phyloP scores from a whole-genome alignment of 192 early-diverging fungal species.

The Dimargaris xerosporica region DNA sequence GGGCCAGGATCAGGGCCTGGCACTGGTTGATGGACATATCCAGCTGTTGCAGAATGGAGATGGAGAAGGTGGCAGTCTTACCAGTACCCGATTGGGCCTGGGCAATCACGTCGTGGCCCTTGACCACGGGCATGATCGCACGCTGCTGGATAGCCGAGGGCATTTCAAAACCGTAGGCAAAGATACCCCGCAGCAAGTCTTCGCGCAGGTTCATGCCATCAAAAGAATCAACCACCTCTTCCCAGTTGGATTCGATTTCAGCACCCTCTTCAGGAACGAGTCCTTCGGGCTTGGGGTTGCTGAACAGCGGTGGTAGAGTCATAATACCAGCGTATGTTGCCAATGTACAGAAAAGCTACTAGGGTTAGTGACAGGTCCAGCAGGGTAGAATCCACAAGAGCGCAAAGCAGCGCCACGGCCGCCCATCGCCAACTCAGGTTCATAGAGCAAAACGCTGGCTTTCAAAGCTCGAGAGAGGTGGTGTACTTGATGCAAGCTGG shows the following conservation, averaged over 20 bases:
- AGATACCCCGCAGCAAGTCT: constrained; percentile 92
- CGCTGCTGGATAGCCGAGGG: constrained; percentile 95
- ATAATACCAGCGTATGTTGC: neutral
- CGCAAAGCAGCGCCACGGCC: neutral
- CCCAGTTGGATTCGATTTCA: constrained; percentile 74
- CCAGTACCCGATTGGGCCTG: constrained; percentile 77
- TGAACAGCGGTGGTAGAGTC: neutral
- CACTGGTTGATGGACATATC: neutral
- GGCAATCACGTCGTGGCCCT: constrained; percentile 65
- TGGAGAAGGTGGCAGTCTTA: constrained; percentile 61
- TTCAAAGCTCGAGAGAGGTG: too few species aligned
- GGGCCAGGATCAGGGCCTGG: constrained; percentile 36
- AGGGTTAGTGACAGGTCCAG: neutral
- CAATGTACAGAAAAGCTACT: neutral
- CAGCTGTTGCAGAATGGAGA: constrained; percentile 32
- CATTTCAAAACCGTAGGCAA: constrained; percentile 95
- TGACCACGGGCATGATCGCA: constrained; percentile 90
- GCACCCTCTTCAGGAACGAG: neutral
- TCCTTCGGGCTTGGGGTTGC: neutral
- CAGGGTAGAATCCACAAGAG: neutral
- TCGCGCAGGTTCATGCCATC: constrained; percentile 87
- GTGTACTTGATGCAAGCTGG: neutral
- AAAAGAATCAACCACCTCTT: constrained; percentile 87
- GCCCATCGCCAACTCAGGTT: too few species aligned
- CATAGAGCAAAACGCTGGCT: too few species aligned